Conservation (phyloP, 2,329 filamentous ascomycete genomes). For the Pseudodiploospora longispora region DNA sequence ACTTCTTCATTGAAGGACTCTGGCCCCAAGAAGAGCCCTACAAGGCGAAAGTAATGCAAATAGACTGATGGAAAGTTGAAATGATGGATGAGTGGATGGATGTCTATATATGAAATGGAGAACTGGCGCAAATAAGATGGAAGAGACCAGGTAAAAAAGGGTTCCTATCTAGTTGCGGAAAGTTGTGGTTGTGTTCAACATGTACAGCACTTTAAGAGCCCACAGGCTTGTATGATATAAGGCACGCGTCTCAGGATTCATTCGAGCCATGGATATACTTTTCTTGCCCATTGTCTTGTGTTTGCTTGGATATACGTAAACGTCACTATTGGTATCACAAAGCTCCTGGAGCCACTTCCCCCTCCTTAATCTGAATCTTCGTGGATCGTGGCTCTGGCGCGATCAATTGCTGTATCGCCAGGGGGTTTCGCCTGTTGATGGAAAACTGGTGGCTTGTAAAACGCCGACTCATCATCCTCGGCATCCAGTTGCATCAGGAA, state of each 20-base stretch:
- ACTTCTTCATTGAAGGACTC: conserved; percentile 26
- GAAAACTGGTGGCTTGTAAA: conserved; percentile 56
- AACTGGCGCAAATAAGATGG: not conserved
- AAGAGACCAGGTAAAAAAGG: not conserved
- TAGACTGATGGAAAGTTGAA: conserved; percentile 1
- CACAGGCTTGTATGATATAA: conserved; percentile 29
- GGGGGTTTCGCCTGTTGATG: conserved; percentile 39
- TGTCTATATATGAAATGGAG: not conserved
- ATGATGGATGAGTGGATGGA: conserved; percentile 5
- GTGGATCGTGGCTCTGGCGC: conserved; percentile 50
- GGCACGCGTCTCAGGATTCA: conserved; percentile 16
- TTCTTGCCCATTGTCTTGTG: conserved; percentile 9
- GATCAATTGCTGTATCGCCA: conserved; percentile 52
- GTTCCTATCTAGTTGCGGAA: too few relatives aligned
- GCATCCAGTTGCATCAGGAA: conserved; percentile 94
- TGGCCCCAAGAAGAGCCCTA: conserved; percentile 33
- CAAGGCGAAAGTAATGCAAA: conserved; percentile 37
- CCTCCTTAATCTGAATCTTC: conserved; percentile 48
- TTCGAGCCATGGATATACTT: not conserved
- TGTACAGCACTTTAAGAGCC: conserved; percentile 12
- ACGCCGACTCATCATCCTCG: conserved; percentile 72
- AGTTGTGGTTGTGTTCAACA: conserved; percentile 7
- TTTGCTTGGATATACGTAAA: not conserved
- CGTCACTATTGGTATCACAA: conserved; percentile 4
- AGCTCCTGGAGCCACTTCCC: not conserved